Percentiles rank a stretch among this genome's conserved stretches.
Conservation (phyloP, 2,329 filamentous ascomycete species). For the Plenodomus tracheiphilus region DNA sequence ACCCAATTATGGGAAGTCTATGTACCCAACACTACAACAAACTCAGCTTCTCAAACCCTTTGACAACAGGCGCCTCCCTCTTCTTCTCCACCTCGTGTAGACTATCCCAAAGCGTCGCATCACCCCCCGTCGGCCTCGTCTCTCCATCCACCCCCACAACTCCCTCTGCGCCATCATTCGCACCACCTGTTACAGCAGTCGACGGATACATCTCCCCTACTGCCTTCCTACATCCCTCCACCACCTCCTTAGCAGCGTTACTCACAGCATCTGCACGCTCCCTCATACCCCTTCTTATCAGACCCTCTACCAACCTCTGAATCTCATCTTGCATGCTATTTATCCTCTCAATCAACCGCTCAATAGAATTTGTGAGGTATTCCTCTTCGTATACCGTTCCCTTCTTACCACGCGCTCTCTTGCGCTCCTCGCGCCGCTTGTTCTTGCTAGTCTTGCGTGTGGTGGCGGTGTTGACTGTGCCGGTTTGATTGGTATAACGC, state of each 20-base stretch:
- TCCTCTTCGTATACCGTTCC: conserved; percentile 98
- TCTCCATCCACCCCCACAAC: conserved; percentile 20
- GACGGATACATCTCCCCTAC: conserved; percentile 58
- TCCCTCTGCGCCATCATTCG: not conserved
- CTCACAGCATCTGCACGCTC: conserved; percentile 83
- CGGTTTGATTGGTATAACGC: conserved; percentile 78
- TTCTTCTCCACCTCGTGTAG: conserved; percentile 44
- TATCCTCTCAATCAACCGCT: conserved; percentile 79
- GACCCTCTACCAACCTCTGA: conserved; percentile 71
- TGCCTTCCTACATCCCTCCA: conserved; percentile 68
- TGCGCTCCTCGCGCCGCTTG: conserved; percentile 86
- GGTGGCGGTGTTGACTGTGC: conserved; percentile 72
- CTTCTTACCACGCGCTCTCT: conserved; percentile 91
- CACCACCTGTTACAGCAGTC: conserved; percentile 1
- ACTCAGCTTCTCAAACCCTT: conserved; percentile 52
- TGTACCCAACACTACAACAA: conserved; percentile 12
- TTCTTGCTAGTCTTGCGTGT: conserved; percentile 86
- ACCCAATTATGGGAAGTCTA: not conserved
- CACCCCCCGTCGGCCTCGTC: conserved; percentile 45
- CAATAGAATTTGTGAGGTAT: conserved; percentile 87
- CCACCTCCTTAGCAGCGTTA: conserved; percentile 71
- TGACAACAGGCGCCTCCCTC: conserved; percentile 57
- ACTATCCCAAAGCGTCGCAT: conserved; percentile 53
- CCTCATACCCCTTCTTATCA: conserved; percentile 80
- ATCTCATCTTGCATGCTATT: conserved; percentile 74